These are phyloP conservation scores for Dittrichia graveolens DNA, from an alignment of 129 eudicot genomes.

Conservation along the genomic window DNA sequence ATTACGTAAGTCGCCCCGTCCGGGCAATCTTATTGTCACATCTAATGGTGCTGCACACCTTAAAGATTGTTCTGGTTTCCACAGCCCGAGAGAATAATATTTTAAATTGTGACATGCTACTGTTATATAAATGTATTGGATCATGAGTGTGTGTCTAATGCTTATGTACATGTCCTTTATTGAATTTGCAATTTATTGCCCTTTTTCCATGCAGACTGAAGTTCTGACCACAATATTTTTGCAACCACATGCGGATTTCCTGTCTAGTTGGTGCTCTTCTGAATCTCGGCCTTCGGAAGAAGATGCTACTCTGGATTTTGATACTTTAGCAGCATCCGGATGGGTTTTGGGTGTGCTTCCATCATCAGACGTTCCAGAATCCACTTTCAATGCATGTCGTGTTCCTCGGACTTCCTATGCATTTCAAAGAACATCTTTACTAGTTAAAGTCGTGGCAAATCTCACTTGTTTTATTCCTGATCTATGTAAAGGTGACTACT, in stretches of 20 bases:
- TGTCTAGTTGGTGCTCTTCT: conserved; percentile 94
- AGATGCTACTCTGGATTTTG: conserved; percentile 80
- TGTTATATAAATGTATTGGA: not conserved
- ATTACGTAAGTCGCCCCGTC: not conserved
- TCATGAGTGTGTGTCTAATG: not conserved
- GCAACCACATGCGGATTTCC: conserved; percentile 66
- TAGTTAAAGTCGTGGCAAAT: conserved; percentile 94
- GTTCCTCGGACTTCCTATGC: conserved; percentile 77
- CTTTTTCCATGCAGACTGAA: conserved; percentile 57
- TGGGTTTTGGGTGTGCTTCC: conserved; percentile 59
- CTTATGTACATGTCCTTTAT: not conserved
- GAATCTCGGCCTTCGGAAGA: conserved; percentile 71
- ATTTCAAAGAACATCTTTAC: conserved; percentile 84
- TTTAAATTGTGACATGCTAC: not conserved
- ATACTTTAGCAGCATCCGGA: conserved; percentile 61
- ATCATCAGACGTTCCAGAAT: conserved; percentile 44
- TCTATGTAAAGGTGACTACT: conserved; percentile 74
- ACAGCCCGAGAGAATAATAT: too few relatives aligned
- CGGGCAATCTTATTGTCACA: not conserved
- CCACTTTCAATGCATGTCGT: conserved; percentile 56
- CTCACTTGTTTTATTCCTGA: conserved; percentile 91
- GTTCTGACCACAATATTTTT: conserved; percentile 62
- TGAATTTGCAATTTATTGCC: conserved; percentile 7
- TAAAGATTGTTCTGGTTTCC: not conserved
- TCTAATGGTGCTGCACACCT: conserved; percentile 2